Evolutionary conservation across 2,329 filamentous ascomycete genomes (phyloP).

Genomic region (Tolypocladium ophioglossoides): DNA sequence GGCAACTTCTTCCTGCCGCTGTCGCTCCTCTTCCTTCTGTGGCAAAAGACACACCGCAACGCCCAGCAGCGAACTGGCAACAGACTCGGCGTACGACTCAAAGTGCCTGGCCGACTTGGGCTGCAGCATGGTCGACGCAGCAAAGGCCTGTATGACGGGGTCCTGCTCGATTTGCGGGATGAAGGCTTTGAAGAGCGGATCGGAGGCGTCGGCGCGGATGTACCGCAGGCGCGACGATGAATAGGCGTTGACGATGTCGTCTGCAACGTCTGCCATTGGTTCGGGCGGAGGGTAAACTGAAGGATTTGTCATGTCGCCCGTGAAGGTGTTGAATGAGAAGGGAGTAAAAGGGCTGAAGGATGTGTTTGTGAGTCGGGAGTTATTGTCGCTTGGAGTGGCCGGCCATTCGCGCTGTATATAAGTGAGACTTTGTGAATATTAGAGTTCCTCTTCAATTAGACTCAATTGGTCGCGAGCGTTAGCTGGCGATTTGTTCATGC

Average conservation of each 20-base stretch:
- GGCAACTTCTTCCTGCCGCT: neutral
- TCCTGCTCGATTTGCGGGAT: conserved; percentile 6
- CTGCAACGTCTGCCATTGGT: neutral
- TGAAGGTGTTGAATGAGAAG: neutral
- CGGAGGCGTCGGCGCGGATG: conserved; percentile 7
- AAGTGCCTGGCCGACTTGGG: conserved; percentile 6
- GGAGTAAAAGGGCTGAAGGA: neutral
- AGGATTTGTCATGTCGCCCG: neutral
- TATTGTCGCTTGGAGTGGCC: neutral
- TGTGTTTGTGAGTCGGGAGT: neutral
- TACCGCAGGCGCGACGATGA: conserved; percentile 9
- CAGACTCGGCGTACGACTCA: conserved; percentile 2
- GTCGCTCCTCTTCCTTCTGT: neutral
- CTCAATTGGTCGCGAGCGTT: too few species aligned
- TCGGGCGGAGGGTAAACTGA: neutral
- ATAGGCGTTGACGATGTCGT: conserved; percentile 1
- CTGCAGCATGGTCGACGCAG: conserved; percentile 2
- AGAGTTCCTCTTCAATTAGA: neutral
- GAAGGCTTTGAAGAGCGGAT: conserved; percentile 6
- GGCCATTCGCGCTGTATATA: neutral
- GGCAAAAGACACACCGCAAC: conserved; percentile 10
- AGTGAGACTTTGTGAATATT: too few species aligned
- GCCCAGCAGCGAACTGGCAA: conserved; percentile 8
- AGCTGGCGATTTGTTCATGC: too few species aligned
- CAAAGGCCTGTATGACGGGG: conserved; percentile 6